A percentile compares a stretch with the other conserved stretches of the same genome.
These are phyloP conservation scores for Lichenothelia convexa DNA, from an alignment of 495 filamentous ascomycete genomes.

Conservation along the genomic window DNA sequence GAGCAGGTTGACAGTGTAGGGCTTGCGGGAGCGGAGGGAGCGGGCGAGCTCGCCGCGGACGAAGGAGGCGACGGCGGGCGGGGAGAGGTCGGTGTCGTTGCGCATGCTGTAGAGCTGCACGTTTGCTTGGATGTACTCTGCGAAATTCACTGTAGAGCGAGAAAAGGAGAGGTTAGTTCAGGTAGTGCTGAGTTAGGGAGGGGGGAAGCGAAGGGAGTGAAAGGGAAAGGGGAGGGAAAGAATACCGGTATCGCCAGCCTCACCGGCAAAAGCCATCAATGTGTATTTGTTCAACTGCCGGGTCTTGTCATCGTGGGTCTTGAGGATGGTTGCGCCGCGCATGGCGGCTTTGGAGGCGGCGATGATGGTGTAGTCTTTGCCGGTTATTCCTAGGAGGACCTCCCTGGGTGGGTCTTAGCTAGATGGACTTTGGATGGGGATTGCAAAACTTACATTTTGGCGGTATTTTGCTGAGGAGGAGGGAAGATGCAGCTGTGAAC, in stretches of 20 bases:
- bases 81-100: slow-evolving; percentile 77
- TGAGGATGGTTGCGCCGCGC: slow-evolving; percentile 91
- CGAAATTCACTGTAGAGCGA: slow-evolving; percentile 70
- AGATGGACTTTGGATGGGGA: not conserved
- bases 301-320: slow-evolving; percentile 94
- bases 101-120: slow-evolving; percentile 97
- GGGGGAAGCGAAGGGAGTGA: slow-evolving; percentile 1
- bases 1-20: slow-evolving; percentile 90
- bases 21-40: slow-evolving; percentile 74
- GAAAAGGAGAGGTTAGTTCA: slow-evolving; percentile 2
- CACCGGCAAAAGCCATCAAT: slow-evolving; percentile 89
- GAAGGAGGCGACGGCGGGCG: slow-evolving; percentile 74
- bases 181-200: slow-evolving; percentile 1
- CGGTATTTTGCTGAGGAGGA: not conserved
- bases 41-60: slow-evolving; percentile 82
- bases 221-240: slow-evolving; percentile 1
- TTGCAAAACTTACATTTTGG: not conserved
- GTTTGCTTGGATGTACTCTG: slow-evolving; percentile 97
- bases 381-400: slow-evolving; percentile 92
- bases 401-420: slow-evolving; percentile 40
- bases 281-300: slow-evolving; percentile 75
- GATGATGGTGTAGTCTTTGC: slow-evolving; percentile 96
- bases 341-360: slow-evolving; percentile 94
- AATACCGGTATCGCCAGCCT: slow-evolving; percentile 87
- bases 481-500: not conserved